Base-by-base conservation (phyloP, 257 asterid species). In the Osmanthus fragrans region DNA sequence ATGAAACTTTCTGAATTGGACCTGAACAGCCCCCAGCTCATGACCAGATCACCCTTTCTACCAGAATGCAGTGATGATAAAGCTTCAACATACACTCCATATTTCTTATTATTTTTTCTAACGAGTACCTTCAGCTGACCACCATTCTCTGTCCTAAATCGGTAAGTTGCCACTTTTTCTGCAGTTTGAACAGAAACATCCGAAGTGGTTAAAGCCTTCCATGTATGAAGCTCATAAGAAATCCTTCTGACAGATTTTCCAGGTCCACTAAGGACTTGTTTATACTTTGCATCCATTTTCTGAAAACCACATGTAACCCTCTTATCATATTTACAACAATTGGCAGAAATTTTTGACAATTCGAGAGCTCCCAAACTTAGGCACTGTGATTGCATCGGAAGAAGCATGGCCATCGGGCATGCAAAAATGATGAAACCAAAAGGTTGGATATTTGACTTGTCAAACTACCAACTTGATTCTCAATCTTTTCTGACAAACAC, bases 1-100 rank as follows among this genome's bases (percentile, higher is more conserved):
- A 89, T 84, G 78, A 92, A 84, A 75, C 75, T 76, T 70, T 84
- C 78, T 5, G 93, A 86, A 83, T 92, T 86, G 30, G 89, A 85
- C 69, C 90, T 87, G 85, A 86, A 93, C 75, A 87, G 60, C 16
- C 98, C 94, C 97, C 98, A 96, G 54, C 82, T 69, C 94, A 92
- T 83, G 77, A 84, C 51, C 15, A 90, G 79, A 51, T 82, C 91
- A 32, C 76, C 80, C n/a, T 79, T 71, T 40, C 40, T 80, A 70
- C 77, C 81, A 81, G 68, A 51, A 77, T 81, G 85, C 76, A 77
- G 72, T 25, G 89, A 76, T 19, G 33, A 63, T 27, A 84, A 86
- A 54, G 85, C 82, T 77, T 93, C 91, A 51, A 96, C 87, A 40
- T 73, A 82, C 34, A 96, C 80, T 70, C 74, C 81, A 76, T 86